phyloP scores from a whole-genome alignment of 345 rosid genomes.

The Eucalyptus virginea region DNA sequence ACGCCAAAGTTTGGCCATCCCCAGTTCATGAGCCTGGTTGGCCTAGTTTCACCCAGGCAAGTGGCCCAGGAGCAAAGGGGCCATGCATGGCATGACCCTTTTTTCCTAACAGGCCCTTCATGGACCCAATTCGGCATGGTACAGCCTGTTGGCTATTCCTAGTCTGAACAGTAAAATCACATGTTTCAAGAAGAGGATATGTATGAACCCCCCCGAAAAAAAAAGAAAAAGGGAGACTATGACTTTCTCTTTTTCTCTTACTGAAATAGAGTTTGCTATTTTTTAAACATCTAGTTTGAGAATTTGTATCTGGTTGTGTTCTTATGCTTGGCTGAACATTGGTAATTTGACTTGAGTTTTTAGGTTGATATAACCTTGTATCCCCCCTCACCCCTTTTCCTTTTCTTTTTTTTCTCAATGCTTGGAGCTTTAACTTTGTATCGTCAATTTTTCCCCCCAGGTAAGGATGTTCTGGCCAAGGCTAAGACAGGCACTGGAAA shows the following conservation, averaged over 20 bases:
- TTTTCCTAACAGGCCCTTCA: background rate
- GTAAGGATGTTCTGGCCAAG: conserved; percentile 97
- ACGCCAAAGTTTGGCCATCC: background rate
- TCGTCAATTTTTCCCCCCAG: conserved; percentile 6
- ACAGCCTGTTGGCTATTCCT: background rate
- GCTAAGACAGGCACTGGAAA: conserved; percentile 99
- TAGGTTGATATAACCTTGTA: background rate
- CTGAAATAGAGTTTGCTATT: background rate
- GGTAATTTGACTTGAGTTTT: background rate
- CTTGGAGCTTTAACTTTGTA: background rate
- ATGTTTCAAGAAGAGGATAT: background rate
- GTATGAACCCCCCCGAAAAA: too few species aligned
- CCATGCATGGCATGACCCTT: background rate
- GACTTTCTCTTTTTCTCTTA: background rate
- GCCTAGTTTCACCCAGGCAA: background rate
- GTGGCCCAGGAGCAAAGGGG: background rate
- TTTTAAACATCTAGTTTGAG: background rate
- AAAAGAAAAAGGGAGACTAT: background rate
- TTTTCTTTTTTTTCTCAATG: background rate
- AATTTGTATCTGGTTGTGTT: background rate
- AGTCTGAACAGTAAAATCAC: background rate
- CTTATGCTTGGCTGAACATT: background rate
- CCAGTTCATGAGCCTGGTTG: background rate
- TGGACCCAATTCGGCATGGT: background rate
- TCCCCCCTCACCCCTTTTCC: background rate